These are phyloP conservation scores for Candida wancherniae DNA, from an alignment of 805 yeast species.

Conservation along the genomic window DNA sequence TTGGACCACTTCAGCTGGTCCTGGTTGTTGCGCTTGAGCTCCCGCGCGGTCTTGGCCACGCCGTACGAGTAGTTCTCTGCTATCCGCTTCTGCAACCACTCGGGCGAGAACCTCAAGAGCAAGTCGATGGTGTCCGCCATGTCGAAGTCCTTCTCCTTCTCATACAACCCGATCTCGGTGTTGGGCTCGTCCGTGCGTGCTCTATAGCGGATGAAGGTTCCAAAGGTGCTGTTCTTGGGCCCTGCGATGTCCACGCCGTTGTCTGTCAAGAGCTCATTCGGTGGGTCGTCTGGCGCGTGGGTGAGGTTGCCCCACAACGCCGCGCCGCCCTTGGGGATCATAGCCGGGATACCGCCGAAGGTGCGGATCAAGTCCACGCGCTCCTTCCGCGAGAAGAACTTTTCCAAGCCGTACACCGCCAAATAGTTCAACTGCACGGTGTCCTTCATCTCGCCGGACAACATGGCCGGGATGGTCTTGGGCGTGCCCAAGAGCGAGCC, in stretches of 20 bases:
- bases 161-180: conserved; percentile 10
- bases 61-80: conserved; percentile 76
- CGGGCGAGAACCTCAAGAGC: conserved; percentile 61
- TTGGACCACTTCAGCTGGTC: conserved; percentile 85
- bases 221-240: conserved; percentile 46
- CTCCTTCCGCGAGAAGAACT: conserved; percentile 85
- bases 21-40: conserved; percentile 62
- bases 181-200: conserved; percentile 34
- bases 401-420: conserved; percentile 92
- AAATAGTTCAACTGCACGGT: conserved; percentile 89
- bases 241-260: conserved; percentile 18
- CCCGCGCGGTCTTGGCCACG: conserved; percentile 52
- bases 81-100: conserved; percentile 68
- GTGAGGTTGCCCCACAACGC: conserved; percentile 77
- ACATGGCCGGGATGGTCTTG: conserved; percentile 81
- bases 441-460: conserved; percentile 98
- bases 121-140: conserved; percentile 64
- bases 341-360: conserved; percentile 92
- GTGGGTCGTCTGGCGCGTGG: conserved; percentile 68
- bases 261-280: conserved; percentile 22
- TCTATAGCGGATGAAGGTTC: conserved; percentile 67
- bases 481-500: conserved; percentile 95
- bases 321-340: conserved; percentile 96
- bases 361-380: conserved; percentile 79
- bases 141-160: conserved; percentile 47